Conservation (phyloP, 129 eudicot genomes). For the Centaurea solstitialis region DNA sequence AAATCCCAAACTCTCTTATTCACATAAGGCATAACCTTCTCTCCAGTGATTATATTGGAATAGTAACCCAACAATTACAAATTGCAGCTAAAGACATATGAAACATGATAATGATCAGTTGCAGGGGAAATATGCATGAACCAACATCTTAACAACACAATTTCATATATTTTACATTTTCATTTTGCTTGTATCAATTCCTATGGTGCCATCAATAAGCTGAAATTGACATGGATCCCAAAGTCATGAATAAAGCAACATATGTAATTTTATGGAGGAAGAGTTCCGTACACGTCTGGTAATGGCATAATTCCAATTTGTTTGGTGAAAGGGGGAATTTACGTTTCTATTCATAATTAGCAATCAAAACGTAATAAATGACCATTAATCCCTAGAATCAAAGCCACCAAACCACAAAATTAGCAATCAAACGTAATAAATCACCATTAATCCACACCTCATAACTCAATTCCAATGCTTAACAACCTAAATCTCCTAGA, state of each 20-base stretch:
- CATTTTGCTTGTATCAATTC: not conserved
- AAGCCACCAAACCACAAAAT: too few species aligned
- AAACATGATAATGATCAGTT: not conserved
- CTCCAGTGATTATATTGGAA: not conserved
- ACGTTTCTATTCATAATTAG: not conserved
- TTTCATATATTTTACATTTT: not conserved
- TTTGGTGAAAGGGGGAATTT: not conserved
- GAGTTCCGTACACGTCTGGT: not conserved
- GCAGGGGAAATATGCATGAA: not conserved
- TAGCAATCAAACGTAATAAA: too few species aligned
- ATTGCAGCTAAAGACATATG: not conserved
- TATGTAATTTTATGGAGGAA: not conserved
- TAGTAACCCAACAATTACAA: not conserved
- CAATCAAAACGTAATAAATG: not conserved
- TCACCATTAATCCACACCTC: conserved; percentile 11
- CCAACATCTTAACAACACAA: not conserved
- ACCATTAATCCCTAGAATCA: too few species aligned
- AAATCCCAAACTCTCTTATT: not conserved
- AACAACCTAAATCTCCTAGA: not conserved
- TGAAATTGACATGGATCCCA: not conserved
- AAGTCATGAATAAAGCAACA: not conserved
- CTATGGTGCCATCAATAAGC: not conserved
- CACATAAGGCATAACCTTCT: not conserved
- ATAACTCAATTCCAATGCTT: conserved; percentile 10
- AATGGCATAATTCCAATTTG: conserved; percentile 2